Percentiles rank a stretch among this genome's conserved stretches.
phyloP scores from a whole-genome alignment of 345 rosid genomes.

The Hirschfeldia incana region DNA sequence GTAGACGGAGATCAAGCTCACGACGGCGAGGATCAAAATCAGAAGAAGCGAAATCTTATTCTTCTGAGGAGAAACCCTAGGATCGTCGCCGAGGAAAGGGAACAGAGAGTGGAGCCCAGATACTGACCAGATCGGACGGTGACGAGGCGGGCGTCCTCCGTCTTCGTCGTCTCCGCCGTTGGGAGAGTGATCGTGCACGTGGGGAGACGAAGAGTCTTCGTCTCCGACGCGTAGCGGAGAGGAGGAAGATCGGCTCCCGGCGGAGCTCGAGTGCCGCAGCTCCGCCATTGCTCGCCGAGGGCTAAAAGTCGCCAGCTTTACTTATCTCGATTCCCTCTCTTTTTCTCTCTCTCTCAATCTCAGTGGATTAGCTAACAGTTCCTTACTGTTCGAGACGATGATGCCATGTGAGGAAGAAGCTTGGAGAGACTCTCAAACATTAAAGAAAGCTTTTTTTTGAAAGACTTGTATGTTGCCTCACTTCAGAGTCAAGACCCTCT shows the following conservation, averaged over 20 bases:
- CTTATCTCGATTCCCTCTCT: background rate
- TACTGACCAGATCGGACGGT: constrained; percentile 68
- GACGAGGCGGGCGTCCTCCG: constrained; percentile 56
- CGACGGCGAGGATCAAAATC: constrained; percentile 49
- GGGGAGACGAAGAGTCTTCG: constrained; percentile 81
- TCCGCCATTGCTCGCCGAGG: constrained; percentile 88
- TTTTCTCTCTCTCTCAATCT: background rate
- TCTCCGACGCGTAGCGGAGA: constrained; percentile 75
- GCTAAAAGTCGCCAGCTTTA: constrained; percentile 58
- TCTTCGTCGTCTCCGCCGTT: constrained; percentile 50
- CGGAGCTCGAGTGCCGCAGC: constrained; percentile 91
- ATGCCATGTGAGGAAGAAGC: constrained; percentile 31
- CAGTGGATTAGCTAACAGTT: constrained; percentile 6
- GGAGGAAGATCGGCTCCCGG: constrained; percentile 76
- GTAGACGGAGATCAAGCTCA: constrained; percentile 69
- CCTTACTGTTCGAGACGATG: constrained; percentile 23
- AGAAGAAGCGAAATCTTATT: constrained; percentile 59
- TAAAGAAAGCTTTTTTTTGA: constrained; percentile 3
- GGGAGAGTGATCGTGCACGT: constrained; percentile 54
- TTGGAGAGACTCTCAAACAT: constrained; percentile 20
- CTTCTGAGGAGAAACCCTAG: constrained; percentile 63
- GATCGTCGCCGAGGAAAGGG: constrained; percentile 70
- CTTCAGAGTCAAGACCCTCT: constrained; percentile 31
- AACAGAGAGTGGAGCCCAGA: constrained; percentile 37
- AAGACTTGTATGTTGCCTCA: background rate